Evolutionary conservation across 2,329 filamentous ascomycete species (phyloP).

Genomic region (Claviceps spartinae): DNA sequence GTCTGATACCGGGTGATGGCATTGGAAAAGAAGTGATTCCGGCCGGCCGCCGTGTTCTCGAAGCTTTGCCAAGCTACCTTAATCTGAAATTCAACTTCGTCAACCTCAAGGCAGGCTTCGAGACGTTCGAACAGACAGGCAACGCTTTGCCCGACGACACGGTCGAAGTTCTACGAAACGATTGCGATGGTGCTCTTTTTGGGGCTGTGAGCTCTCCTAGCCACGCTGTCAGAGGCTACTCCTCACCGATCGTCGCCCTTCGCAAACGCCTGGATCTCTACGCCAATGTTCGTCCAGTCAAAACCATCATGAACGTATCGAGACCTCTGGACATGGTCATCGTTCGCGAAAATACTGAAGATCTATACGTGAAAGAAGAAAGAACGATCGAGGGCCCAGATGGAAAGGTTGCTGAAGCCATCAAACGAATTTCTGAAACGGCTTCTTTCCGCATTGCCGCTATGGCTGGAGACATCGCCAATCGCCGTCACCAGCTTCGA

Average conservation of each 20-base stretch:
- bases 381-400: conserved; percentile 62
- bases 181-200: conserved; percentile 93
- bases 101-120: conserved; percentile 84
- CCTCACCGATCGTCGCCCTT: conserved; percentile 88
- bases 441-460: conserved; percentile 76
- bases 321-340: conserved; percentile 90
- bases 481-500: conserved; percentile 72
- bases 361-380: conserved; percentile 96
- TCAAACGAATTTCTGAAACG: conserved; percentile 88
- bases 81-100: conserved; percentile 90
- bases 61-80: conserved; percentile 82
- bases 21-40: conserved; percentile 98
- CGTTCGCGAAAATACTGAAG: conserved; percentile 96
- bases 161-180: conserved; percentile 72
- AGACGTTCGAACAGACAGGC: conserved; percentile 83
- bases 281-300: conserved; percentile 94
- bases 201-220: conserved; percentile 90
- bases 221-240: conserved; percentile 85
- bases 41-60: conserved; percentile 78
- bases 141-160: conserved; percentile 81
- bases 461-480: conserved; percentile 90
- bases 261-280: conserved; percentile 92
- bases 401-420: conserved; percentile 85
- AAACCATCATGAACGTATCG: conserved; percentile 53
- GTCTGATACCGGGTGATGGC: conserved; percentile 93